A percentile compares a stretch with the other conserved stretches of the same genome.
phyloP scores from a whole-genome alignment of 2,329 filamentous ascomycete genomes.

The Arthrinium puccinioides region DNA sequence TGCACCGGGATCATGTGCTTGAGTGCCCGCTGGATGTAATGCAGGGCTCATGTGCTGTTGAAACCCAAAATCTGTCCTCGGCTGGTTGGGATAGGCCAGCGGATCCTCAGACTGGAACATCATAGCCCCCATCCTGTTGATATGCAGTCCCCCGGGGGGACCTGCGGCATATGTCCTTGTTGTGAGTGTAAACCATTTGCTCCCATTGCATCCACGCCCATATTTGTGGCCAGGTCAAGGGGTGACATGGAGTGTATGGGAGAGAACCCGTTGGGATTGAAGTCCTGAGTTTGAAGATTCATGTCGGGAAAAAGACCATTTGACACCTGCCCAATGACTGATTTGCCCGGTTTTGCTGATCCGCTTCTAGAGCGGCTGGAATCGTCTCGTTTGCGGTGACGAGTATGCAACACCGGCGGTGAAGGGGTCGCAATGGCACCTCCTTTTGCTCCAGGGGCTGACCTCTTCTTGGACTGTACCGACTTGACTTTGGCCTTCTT shows the following conservation, averaged over 20 bases:
- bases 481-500: constrained; percentile 38
- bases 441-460: constrained; percentile 39
- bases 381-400: not conserved
- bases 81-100: constrained; percentile 72
- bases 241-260: constrained; percentile 5
- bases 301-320: constrained; percentile 5
- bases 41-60: constrained; percentile 4
- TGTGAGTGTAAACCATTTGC: not conserved
- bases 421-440: constrained; percentile 18
- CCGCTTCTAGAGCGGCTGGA: not conserved
- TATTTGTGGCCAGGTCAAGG: constrained; percentile 3
- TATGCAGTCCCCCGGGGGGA: no score
- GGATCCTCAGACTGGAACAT: constrained; percentile 78
- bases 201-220: not conserved
- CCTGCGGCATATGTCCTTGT: not conserved
- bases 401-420: constrained; percentile 19
- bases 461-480: constrained; percentile 46
- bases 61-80: constrained; percentile 54
- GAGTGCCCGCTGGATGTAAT: not conserved
- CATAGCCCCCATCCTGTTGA: constrained; percentile 38
- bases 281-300: constrained; percentile 1
- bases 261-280: constrained; percentile 4
- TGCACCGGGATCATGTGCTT: constrained; percentile 13
- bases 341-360: constrained; percentile 3
- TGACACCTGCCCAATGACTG: not conserved